These are phyloP conservation scores for Claviceps pazoutovae DNA, from an alignment of 2,329 filamentous ascomycete genomes.

Conservation along the genomic window DNA sequence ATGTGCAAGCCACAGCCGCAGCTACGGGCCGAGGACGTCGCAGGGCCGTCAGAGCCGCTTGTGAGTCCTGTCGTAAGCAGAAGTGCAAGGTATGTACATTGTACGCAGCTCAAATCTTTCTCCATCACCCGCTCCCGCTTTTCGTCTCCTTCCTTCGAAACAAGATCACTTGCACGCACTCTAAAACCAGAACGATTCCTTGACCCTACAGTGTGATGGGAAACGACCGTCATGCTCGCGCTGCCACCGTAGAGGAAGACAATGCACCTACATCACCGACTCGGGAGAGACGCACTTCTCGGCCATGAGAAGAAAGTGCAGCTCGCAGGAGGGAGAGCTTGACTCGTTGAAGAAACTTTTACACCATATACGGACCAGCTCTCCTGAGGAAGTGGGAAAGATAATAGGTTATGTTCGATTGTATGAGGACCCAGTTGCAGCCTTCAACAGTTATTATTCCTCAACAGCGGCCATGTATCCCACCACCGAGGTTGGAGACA, in stretches of 20 bases:
- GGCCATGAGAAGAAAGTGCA: slow-evolving; percentile 2
- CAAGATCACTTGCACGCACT: not conserved
- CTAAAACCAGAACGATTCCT: not conserved
- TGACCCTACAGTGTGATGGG: slow-evolving; percentile 1
- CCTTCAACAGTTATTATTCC: not conserved
- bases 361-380: not conserved
- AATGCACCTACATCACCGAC: slow-evolving; percentile 1
- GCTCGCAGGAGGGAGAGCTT: not conserved
- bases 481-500: not conserved
- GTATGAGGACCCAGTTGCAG: not conserved
- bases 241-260: not conserved
- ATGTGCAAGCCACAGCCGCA: not conserved
- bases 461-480: not conserved
- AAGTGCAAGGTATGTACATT: slow-evolving; percentile 4
- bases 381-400: not conserved
- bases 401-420: not conserved
- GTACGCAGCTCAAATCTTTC: not conserved
- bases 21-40: not conserved
- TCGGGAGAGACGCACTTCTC: slow-evolving; percentile 2
- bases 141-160: not conserved
- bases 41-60: slow-evolving; percentile 1
- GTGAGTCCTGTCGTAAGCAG: slow-evolving; percentile 2
- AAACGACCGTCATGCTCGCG: slow-evolving; percentile 2
- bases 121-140: not conserved
- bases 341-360: not conserved